Evolutionary conservation across 2,329 filamentous ascomycete genomes (phyloP), one percentile per base, ranked within the genome.

Genomic region (Hawksworthiomyces lignivorus): DNA sequence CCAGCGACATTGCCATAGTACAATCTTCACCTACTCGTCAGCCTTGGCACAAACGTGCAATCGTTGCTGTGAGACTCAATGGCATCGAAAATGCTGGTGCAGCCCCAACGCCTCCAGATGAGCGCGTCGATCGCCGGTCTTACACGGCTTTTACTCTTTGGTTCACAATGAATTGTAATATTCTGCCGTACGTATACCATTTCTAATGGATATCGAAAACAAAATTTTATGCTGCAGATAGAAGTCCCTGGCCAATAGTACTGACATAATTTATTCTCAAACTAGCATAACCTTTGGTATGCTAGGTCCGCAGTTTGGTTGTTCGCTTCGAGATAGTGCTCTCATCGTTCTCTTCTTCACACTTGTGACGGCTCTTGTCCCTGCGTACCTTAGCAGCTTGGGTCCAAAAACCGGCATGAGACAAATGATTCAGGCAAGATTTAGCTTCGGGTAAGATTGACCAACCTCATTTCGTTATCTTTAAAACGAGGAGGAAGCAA

Each of bases 361-460:
- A 10, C 56, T 82, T 15, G 49, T 80, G 20, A 72, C 71, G 1
- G 71, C 71, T 0, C 45, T 70, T 7, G 62, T 72, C 1, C 72
- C 76, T 1, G 77, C 73, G 4, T 79, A 73, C 50, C 61, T 82
- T 20, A 69, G 69, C 31, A 77, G 72, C 0, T 58, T 79, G 38
- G 77, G 77, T 0, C 74, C 77, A 4, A 73, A 72, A 57, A 80
- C 76, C 9, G 79, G 77, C 31, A 72, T 82, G 68, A 68, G 78
- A 14, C 77, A 82, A 57, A 78, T 82, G 68, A 70, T 82, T 7
- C 75, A 79, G 50, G 77, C 79, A 4, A 66, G 79, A 18, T 82
- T 73, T 56, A 73, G 71, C 30, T 83, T 80, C 54, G 77, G 75
- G 64, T 73, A 59, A 40, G 60, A 17, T 21, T 30, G 7, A 14